Evolutionary conservation across 371 early-diverging fungal species (phyloP), one percentile per base, ranked within the genome.

Genomic region (Mortierella sp.): DNA sequence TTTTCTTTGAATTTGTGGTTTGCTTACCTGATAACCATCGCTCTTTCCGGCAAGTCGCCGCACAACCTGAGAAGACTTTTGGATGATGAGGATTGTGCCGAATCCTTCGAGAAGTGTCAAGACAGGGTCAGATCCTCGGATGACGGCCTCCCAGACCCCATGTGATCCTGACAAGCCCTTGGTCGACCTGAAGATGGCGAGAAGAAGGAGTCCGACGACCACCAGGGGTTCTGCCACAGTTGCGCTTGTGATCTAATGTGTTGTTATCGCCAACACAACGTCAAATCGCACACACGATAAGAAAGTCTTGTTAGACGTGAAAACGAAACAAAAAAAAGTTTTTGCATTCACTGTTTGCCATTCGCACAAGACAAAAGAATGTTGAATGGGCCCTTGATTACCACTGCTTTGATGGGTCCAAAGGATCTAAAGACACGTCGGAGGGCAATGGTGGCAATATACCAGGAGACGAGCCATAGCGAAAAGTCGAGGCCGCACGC

Each of bases 381-480:
- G 67, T 40, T 43, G 64, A 40, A 19, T n/a, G 26, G 53, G 31
- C 0, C 26, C 31, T 4, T 69, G n/a, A 37, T 69, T 84, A 80
- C 84, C 69, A 77, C 44, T 64, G 74, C 67, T 72, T 71, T 80
- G 55, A 77, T 44, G n/a, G 73, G 69, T 1, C 80, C 64, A 8
- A 57, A 69, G 8, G 72, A 59, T 19, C 70, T 67, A 53, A 83
- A 73, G 73, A 80, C 31, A 46, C 84, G 80, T 55, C 71, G 61
- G 57, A 84, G 75, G 70, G 72, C 19, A 28, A 80, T 67, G n/a
- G 72, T 80, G 55, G 54, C 71, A 37, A 72, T 43, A 48, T 84
- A 84, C 78, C 78, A 84, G 6, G 84, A 80, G 46, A 84, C 84
- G 48, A 84, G 75, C 84, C 84, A 84, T 61, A 84, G 72, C 21